phyloP scores from a whole-genome alignment of 108 stramenopile species.

The Nannochloropsis granulata region DNA sequence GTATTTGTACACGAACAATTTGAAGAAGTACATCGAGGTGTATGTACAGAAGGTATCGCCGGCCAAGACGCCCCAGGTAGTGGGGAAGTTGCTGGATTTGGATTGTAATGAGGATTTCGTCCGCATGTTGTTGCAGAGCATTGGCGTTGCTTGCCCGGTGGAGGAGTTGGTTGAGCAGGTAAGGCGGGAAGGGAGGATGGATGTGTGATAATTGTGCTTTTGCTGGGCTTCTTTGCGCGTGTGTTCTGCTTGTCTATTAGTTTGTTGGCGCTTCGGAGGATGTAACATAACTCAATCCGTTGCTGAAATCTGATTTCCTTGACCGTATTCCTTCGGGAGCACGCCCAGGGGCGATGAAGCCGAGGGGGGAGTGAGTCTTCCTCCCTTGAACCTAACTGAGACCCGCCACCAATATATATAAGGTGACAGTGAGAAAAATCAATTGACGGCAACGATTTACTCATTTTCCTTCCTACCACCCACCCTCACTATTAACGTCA shows the following conservation, averaged over 20 bases:
- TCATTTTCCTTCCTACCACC: too few species aligned
- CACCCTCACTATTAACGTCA: not conserved
- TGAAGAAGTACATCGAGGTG: slow-evolving; percentile 97
- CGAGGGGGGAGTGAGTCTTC: not conserved
- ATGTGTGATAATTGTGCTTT: not conserved
- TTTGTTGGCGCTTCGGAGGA: not conserved
- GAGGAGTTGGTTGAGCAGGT: slow-evolving; percentile 97
- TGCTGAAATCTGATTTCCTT: slow-evolving; percentile 5
- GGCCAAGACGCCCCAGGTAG: slow-evolving; percentile 90
- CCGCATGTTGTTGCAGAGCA: slow-evolving; percentile 90
- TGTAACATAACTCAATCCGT: not conserved
- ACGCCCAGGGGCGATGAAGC: not conserved
- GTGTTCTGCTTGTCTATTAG: not conserved
- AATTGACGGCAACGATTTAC: too few species aligned
- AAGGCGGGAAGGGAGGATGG: not conserved
- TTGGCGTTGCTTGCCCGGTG: slow-evolving; percentile 93
- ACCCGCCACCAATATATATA: not conserved
- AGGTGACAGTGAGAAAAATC: too few species aligned
- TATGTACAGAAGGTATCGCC: slow-evolving; percentile 94
- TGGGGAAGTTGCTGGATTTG: slow-evolving; percentile 96
- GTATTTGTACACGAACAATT: slow-evolving; percentile 95
- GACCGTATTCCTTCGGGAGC: not conserved
- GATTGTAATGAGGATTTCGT: slow-evolving; percentile 84
- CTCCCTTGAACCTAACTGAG: not conserved
- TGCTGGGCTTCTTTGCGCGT: not conserved